Percentiles rank a stretch among this genome's conserved stretches.
Conservation (phyloP, 2,329 filamentous ascomycete species). For the Cordyceps fumosorosea region DNA sequence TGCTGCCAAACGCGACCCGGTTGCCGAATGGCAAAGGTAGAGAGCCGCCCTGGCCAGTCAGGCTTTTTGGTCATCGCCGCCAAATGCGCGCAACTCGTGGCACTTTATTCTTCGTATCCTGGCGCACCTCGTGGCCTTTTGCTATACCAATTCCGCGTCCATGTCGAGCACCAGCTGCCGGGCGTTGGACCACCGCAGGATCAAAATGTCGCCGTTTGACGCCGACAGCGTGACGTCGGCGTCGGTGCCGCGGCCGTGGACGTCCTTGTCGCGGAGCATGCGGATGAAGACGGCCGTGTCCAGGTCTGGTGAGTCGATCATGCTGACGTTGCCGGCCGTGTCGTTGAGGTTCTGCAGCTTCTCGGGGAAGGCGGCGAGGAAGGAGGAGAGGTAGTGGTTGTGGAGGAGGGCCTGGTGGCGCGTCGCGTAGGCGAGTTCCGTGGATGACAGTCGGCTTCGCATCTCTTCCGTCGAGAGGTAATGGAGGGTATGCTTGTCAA, state of each 20-base stretch:
- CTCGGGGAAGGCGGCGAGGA: constrained; percentile 74
- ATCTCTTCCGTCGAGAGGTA: constrained; percentile 55
- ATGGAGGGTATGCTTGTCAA: constrained; percentile 70
- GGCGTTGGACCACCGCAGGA: constrained; percentile 69
- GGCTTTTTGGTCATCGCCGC: background rate
- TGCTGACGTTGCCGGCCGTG: constrained; percentile 78
- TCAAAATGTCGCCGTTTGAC: constrained; percentile 57
- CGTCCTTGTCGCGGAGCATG: constrained; percentile 54
- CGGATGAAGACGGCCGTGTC: constrained; percentile 81
- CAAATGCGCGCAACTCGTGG: background rate
- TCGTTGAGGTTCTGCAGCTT: constrained; percentile 82
- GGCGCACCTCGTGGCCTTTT: background rate
- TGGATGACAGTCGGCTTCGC: constrained; percentile 60
- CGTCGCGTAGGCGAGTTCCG: constrained; percentile 76
- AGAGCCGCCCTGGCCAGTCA: background rate
- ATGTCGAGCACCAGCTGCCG: constrained; percentile 51
- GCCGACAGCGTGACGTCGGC: constrained; percentile 54
- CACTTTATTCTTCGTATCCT: background rate
- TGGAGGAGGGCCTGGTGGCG: constrained; percentile 80
- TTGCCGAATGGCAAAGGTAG: background rate
- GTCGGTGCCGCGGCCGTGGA: constrained; percentile 57
- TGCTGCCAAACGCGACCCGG: background rate
- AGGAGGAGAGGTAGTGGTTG: constrained; percentile 77
- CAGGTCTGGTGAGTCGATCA: constrained; percentile 83
- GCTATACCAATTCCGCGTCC: constrained; percentile 53